These are phyloP conservation scores for Malus hybrid DNA, from an alignment of 331 rosid species.

Conservation along the genomic window DNA sequence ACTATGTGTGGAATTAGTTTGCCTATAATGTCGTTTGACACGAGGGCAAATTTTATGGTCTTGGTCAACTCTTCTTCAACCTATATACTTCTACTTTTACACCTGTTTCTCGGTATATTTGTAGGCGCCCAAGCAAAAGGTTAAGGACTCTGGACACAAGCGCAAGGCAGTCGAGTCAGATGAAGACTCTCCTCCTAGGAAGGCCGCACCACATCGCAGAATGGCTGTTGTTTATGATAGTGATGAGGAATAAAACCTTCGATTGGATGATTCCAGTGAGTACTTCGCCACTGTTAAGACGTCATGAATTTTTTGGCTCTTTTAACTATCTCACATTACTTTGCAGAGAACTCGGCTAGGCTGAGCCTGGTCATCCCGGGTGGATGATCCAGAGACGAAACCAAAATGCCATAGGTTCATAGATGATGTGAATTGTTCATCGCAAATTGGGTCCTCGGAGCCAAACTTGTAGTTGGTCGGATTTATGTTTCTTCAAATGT, in stretches of 20 bases:
- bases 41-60: neutral
- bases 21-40: neutral
- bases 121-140: conserved; percentile 71
- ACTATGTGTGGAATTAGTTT: neutral
- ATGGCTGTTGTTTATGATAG: conserved; percentile 89
- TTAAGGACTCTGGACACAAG: conserved; percentile 52
- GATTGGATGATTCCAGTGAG: conserved; percentile 23
- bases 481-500: neutral
- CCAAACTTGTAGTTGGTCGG: neutral
- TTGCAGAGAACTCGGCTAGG: neutral
- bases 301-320: neutral
- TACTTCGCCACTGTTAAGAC: neutral
- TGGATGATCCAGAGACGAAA: neutral
- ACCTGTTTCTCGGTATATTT: conserved; percentile 8
- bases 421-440: neutral
- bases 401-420: neutral
- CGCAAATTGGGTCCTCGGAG: neutral
- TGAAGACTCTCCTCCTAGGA: conserved; percentile 87
- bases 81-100: neutral
- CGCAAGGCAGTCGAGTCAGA: conserved; percentile 85
- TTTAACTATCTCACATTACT: neutral
- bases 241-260: conserved; percentile 65
- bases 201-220: conserved; percentile 59
- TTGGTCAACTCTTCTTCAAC: neutral
- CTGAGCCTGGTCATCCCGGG: neutral